Conservation (phyloP, 1,284 basidiomycete genomes). For the Inonotus hispidus region DNA sequence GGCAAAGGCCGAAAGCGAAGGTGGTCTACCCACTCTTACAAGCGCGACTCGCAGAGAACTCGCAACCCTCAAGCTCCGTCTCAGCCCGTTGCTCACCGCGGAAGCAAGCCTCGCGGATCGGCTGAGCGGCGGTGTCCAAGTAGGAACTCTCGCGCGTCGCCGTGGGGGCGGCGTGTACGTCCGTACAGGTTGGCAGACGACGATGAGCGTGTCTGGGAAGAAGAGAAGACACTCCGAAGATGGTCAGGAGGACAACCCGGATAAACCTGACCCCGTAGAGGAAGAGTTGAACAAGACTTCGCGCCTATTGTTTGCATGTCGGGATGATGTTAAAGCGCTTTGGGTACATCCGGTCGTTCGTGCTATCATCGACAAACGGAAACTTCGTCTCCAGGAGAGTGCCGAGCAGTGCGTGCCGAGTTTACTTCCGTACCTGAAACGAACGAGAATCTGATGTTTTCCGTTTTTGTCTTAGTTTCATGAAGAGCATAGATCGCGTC, state of each 20-base stretch:
- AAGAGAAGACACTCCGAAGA: conserved; percentile 12
- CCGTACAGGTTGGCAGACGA: conserved; percentile 68
- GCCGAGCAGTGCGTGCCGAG: conserved; percentile 64
- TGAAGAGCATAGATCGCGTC: conserved; percentile 64
- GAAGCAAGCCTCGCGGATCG: conserved; percentile 63
- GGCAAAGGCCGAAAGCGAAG: conserved; percentile 3
- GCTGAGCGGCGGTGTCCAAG: conserved; percentile 63
- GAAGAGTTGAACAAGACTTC: conserved; percentile 58
- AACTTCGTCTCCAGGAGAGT: conserved; percentile 76
- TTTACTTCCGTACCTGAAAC: background rate
- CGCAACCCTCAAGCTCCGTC: conserved; percentile 48
- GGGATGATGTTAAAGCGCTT: conserved; percentile 59
- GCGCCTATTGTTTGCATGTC: conserved; percentile 47
- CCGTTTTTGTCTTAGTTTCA: conserved; percentile 47
- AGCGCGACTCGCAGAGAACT: conserved; percentile 36
- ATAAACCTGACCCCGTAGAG: conserved; percentile 23
- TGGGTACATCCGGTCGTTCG: conserved; percentile 68
- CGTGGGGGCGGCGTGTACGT: conserved; percentile 58
- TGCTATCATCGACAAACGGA: conserved; percentile 58
- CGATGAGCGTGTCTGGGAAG: conserved; percentile 12
- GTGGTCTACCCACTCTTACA: conserved; percentile 17
- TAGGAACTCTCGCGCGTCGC: conserved; percentile 60
- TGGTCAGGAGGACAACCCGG: conserved; percentile 11
- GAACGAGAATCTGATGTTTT: background rate
- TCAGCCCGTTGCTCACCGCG: conserved; percentile 53